Evolutionary conservation across 306 rosid species (phyloP), one percentile per base, ranked within the genome.

Genomic region (Prunus armeniaca): DNA sequence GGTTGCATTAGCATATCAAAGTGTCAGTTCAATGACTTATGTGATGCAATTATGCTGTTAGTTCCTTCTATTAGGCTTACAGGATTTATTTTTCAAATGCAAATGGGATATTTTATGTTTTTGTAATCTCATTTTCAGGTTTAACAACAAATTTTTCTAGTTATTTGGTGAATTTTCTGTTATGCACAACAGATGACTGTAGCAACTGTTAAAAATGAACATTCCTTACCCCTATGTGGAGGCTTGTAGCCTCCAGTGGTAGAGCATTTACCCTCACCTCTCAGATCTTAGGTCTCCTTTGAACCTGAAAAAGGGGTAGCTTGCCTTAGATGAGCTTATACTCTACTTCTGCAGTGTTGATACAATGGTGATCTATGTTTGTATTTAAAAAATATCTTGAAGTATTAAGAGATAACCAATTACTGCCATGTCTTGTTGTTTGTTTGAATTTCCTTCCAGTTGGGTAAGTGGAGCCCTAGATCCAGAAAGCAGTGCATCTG

Each of bases 401-500:
- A 74, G 15, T 46, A 62, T n/a, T 18, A 41, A 19, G 58, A n/a
- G 17, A 25, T 79, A 57, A 49, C 12, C 32, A 25, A 60, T 65
- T 25, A 30, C 15, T 10, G 10, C 43, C 9, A 1, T 70, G 19
- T 61, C 1, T 30, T 45, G 55, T 78, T 75, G 24, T 46, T 71
- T 57, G 58, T 24, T 28, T 38, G 76, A 74, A 55, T 72, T 74
- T 56, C 9, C 60, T 32, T 17, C 77, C 84, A 96, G 98, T 70
- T 92, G 98, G 99, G 97, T 90, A 54, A 96, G 99, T 85, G 97
- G 97, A 80, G 98, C 88, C 72, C 91, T 96, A 65, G 91, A 91
- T 87, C 97, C 98, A 13, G 97, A 96, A 87, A 86, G 91, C 66
- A 87, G 85, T 63, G 87, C 88, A 50, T 81, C 91, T 15, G 93